Evolutionary conservation across 75 land plant species (phyloP), one percentile per base, ranked within the genome.

Genomic region (Isoetes taiwanensis): DNA sequence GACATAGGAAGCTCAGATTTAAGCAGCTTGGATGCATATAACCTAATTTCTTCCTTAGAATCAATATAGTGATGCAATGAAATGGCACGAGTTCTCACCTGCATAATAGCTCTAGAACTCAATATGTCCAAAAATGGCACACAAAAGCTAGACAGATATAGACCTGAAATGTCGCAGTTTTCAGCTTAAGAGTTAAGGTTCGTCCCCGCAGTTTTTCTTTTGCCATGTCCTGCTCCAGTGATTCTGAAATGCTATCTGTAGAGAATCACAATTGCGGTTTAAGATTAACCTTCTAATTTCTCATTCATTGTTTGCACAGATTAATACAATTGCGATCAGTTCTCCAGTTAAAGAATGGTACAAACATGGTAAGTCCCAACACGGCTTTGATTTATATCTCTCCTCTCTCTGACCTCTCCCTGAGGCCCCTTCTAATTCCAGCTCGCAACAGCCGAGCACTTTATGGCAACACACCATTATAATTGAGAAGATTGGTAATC

Each of bases 111-210:
- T 34, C 4, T 12, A 48, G 19, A 19, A 8, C 19, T 14, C 9
- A 19, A 12, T 48, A 48, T 48, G 39, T 14, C 12, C 39, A 10
- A 9, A 37, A 37, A 14, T 10, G 39, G 9, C 14, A 14, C 12
- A 37, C 39, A 37, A 37, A 14, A 37, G 14, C 14, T 10, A 37
- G 14, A 37, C 12, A 9, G 39, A 37, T 10, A 43, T 5, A 30
- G 34, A 88, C 95, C 85, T 88, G 90, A 73, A 88, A 88, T 32
- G 80, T 57, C 31, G 76, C 57, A n/a, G 90, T 88, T 60, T 88
- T 88, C 41, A 88, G 62, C 59, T 88, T 88, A 17, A 88, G 66
- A 2, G 95, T 88, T 66, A 88, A 67, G 43, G 87, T 88, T 50
- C 86, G 67, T 0, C 95, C 95, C 40, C 17, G 32, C 56, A 88